phyloP scores from a whole-genome alignment of 2,329 filamentous ascomycete species.

The Fusarium camptoceras region DNA sequence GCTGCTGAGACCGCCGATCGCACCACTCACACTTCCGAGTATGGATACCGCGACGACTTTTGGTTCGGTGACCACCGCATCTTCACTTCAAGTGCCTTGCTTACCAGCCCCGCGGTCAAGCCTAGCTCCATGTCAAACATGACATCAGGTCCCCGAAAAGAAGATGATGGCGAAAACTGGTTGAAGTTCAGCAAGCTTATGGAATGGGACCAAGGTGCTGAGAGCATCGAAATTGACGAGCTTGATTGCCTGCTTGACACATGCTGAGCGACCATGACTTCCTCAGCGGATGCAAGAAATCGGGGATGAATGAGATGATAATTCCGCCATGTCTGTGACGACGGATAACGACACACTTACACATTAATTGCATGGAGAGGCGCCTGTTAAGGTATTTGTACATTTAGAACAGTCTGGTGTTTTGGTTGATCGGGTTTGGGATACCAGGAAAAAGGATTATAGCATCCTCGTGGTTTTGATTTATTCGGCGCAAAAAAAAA shows the following conservation, averaged over 20 bases:
- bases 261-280: constrained; percentile 61
- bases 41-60: constrained; percentile 59
- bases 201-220: constrained; percentile 78
- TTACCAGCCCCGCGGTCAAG: constrained; percentile 67
- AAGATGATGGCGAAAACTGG: constrained; percentile 55
- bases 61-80: constrained; percentile 64
- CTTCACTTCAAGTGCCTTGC: constrained; percentile 56
- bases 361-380: constrained; percentile 45
- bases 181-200: constrained; percentile 56
- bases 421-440: constrained; percentile 39
- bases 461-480: constrained; percentile 32
- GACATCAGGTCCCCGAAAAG: constrained; percentile 50
- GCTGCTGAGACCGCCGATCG: constrained; percentile 49
- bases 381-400: constrained; percentile 49
- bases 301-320: constrained; percentile 38
- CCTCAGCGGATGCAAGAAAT: constrained; percentile 39
- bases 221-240: constrained; percentile 92
- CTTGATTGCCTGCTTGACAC: constrained; percentile 87
- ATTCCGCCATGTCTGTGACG: constrained; percentile 44
- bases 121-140: constrained; percentile 45
- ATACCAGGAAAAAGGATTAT: constrained; percentile 41
- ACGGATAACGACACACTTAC: constrained; percentile 41
- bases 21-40: constrained; percentile 48
- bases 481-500: constrained; percentile 37
- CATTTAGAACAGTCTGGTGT: constrained; percentile 46